Evolutionary conservation across 768 basidiomycete species (phyloP), one percentile per base, ranked within the genome.

Genomic region (Myochromella boudieri): DNA sequence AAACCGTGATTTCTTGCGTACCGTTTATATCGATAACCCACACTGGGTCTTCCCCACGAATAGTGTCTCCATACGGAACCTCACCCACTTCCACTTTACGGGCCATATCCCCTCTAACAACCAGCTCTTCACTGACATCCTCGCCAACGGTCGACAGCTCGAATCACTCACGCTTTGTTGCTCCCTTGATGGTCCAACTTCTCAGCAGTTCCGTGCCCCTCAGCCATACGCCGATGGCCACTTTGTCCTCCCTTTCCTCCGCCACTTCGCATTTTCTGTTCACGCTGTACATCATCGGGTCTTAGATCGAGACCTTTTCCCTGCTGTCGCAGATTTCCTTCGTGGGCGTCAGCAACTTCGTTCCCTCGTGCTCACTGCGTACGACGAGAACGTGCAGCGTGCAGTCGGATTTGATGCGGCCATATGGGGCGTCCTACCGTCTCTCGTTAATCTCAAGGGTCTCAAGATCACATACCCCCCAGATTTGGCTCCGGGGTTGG

Each of bases 351-450:
- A 62, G 17, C 64, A 76, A 31, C 64, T 89, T 31, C 68, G 67
- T n/a, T 76, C 76, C 0, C 71, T 87, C 20, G 68, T 73, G 34
- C 68, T 87, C 1, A 69, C 75, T 9, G 73, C 72, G 3, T 65
- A 67, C 17, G 75, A 78, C 39, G 73, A 72, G 41, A 52, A 50
- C 4, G 63, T 70, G 17, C 76, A 78, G 53, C 69, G 68, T 50
- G 68, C 73, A 6, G 71, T 82, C 8, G 86, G 86, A 21, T 87
- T 84, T 53, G 81, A 86, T 51, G 82, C 85, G 0, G 76, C 81
- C 1, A 71, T 81, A 6, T 87, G 84, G 85, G 85, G 85, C 8
- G 80, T 87, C 6, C 67, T 89, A 8, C 85, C 85, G 0, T 74
- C 74, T 4, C 62, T 89, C 20, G 62, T 66, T 14, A 69, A 69